Base-by-base conservation (phyloP, 345 rosid genomes). In the Schrenkiella parvula region DNA sequence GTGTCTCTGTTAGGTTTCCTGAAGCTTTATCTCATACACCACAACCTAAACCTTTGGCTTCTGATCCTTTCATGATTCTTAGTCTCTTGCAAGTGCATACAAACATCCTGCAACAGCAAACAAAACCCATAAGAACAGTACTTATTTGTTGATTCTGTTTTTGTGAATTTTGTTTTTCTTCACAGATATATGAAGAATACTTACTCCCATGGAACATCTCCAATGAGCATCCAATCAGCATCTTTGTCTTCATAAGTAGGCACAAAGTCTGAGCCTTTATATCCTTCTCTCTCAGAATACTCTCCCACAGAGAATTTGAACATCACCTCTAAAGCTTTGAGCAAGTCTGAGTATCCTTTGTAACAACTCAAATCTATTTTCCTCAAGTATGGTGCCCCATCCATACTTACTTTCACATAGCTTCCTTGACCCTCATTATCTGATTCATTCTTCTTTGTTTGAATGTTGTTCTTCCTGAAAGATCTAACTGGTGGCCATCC, bases 401-500 rank as follows among this genome's bases (percentile, higher is more conserved):
- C 96, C 78, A 88, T 67, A 80, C 92, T 84, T 41, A 88, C 97
- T 80, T 90, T 90, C 71, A 90, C 87, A 54, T 69, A 86, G 60
- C 52, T 66, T 23, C 86, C 89, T 11, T 60, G 64, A 26, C 78
- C 64, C 1, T 68, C 73, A 12, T n/a, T 71, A 3, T 83, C 84
- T 13, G 72, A 71, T 58, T 82, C 93, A 10, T 44, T 70, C 69
- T 78, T 78, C 76, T 82, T 85, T 9, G 56, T 46, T 48, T 78
- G 82, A 47, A 88, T 28, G 68, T 34, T 81, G 71, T 90, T 90
- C 74, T 86, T 90, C 85, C 93, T 62, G 81, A 81, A 86, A n/a
- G 97, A 89, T 74, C 88, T 63, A 72, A 93, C 71, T 9, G 98
- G 98, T 44, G 98, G 98, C 98, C 97, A 93, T 12, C 98, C 96